Evolutionary conservation across 495 filamentous ascomycete genomes (phyloP), one percentile per base, ranked within the genome.

Genomic region (Tuber indicum): DNA sequence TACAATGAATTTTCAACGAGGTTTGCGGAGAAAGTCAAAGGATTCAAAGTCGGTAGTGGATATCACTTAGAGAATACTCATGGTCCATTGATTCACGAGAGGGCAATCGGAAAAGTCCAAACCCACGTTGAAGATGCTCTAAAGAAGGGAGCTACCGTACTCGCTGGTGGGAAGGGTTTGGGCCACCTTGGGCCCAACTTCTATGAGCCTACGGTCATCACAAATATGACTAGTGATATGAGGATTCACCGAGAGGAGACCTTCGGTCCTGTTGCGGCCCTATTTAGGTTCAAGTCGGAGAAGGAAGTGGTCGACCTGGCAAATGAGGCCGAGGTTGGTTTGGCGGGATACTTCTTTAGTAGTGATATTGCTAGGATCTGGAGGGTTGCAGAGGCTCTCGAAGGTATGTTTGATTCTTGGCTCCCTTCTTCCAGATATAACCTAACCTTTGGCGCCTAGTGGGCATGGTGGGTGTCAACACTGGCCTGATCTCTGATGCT

Each of bases 401-500:
- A 96, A 85, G 81, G 81, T 82, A 77, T 77, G 75, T 71, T 52
- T 12, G 4, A 49, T 43, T 32, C 21, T 41, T 21, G 26, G 16
- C 42, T 19, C 12, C 23, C 52, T 49, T 47, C 45, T 19, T 26
- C 2, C 19, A 21, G 21, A 0, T 66, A 23, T 9, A 32, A n/a
- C 9, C 36, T 71, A 69, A 73, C 80, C 41, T 62, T 21, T 49
- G 16, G 10, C 1, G 4, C 42, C 43, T 74, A 82, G 91, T 94
- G 14, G 94, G 93, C 23, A 96, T 97, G 94, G 91, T 96, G 32
- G 93, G 92, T 76, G 91, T 94, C 45, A 95, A 96, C 82, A 95
- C 92, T 9, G 93, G 92, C 2, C 76, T 96, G 74, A 92, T 96
- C 69, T 94, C 92, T 79, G 93, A 96, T 84, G 89, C 90, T 84